These are phyloP conservation scores for Carpinus viminea DNA, from an alignment of 306 rosid species.

Conservation along the genomic window DNA sequence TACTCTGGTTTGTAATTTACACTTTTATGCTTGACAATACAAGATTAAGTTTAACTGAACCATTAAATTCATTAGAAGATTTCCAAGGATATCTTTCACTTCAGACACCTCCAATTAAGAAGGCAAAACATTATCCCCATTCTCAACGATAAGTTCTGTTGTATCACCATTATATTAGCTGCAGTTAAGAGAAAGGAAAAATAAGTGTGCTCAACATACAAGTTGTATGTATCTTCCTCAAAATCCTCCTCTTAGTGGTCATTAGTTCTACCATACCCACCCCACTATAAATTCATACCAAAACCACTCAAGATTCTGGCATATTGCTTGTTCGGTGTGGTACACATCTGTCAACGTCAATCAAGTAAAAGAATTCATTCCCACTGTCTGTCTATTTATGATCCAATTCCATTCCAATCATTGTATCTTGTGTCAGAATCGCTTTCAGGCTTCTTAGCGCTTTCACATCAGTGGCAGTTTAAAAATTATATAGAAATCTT, in stretches of 20 bases:
- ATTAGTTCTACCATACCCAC: not conserved
- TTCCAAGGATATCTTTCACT: not conserved
- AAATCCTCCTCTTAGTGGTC: not conserved
- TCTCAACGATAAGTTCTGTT: not conserved
- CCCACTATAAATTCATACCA: not conserved
- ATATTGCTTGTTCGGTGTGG: too few species aligned
- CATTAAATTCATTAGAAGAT: not conserved
- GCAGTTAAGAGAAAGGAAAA: not conserved
- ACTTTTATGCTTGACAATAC: not conserved
- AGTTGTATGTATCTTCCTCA: not conserved
- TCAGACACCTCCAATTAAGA: not conserved
- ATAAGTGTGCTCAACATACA: not conserved
- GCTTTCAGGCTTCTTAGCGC: too few species aligned
- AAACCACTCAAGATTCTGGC: not conserved
- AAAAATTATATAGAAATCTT: too few species aligned
- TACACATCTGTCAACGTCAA: too few species aligned
- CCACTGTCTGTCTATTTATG: too few species aligned
- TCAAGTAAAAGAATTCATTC: too few species aligned
- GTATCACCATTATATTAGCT: not conserved
- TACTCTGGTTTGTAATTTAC: too few species aligned
- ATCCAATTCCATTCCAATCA: too few species aligned
- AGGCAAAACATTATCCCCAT: not conserved
- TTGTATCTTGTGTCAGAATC: too few species aligned
- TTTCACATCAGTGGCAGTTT: too few species aligned
- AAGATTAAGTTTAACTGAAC: not conserved